Conservation (phyloP, 2,329 filamentous ascomycete genomes). For the Xylariaceae sp. region DNA sequence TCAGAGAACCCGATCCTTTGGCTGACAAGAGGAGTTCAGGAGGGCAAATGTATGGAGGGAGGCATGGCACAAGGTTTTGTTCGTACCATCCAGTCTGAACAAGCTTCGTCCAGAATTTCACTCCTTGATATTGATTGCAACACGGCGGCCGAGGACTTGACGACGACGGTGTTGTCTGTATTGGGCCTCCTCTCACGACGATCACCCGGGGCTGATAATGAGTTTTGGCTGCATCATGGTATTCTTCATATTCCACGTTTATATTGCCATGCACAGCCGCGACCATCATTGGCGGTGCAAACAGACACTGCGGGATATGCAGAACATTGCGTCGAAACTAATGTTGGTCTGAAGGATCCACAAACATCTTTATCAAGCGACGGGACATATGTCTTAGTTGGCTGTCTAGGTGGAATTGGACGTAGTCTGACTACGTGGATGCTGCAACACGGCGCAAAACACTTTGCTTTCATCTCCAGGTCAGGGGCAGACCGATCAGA, state of each 20-base stretch:
- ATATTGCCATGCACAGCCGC: conserved; percentile 12
- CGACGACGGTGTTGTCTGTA: conserved; percentile 8
- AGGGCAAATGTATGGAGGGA: conserved; percentile 13
- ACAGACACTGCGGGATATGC: neutral
- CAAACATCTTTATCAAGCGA: conserved; percentile 6
- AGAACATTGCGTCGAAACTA: neutral
- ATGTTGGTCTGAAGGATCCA: neutral
- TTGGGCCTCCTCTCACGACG: conserved; percentile 12
- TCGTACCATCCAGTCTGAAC: conserved; percentile 21
- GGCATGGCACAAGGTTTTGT: conserved; percentile 23
- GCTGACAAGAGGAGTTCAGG: conserved; percentile 20
- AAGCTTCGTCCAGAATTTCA: conserved; percentile 14
- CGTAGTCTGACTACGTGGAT: conserved; percentile 33
- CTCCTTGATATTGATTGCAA: conserved; percentile 19
- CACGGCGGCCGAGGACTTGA: conserved; percentile 10
- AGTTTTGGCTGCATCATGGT: conserved; percentile 24
- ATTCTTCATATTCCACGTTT: conserved; percentile 18
- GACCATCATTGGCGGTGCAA: neutral
- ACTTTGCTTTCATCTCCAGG: conserved; percentile 32
- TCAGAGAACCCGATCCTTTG: conserved; percentile 15
- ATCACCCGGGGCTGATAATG: conserved; percentile 16
- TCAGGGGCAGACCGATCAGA: conserved; percentile 23
- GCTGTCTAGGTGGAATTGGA: conserved; percentile 35
- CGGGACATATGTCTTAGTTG: conserved; percentile 31
- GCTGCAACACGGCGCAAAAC: conserved; percentile 28